Conservation (phyloP, 495 filamentous ascomycete species). For the Aspergillus biplanus region DNA sequence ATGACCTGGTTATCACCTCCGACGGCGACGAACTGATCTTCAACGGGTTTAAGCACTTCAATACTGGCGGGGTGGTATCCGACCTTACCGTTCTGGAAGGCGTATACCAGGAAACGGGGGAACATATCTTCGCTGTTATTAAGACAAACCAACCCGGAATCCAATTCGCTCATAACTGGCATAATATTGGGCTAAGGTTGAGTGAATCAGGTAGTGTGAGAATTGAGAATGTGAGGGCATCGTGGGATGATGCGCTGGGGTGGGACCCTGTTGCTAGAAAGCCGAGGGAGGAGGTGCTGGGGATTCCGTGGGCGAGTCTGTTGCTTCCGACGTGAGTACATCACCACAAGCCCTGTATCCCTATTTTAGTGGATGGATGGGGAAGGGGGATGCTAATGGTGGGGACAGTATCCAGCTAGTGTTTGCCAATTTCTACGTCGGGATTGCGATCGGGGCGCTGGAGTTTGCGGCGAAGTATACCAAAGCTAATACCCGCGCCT, state of each 20-base stretch:
- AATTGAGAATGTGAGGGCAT: slow-evolving; percentile 55
- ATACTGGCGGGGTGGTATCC: slow-evolving; percentile 62
- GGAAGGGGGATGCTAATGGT: not conserved
- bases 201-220: slow-evolving; percentile 63
- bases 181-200: slow-evolving; percentile 62
- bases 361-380: not conserved
- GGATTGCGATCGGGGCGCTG: slow-evolving; percentile 58
- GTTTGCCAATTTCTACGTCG: slow-evolving; percentile 66
- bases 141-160: slow-evolving; percentile 57
- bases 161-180: slow-evolving; percentile 61
- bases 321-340: slow-evolving; percentile 58
- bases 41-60: slow-evolving; percentile 64
- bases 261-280: slow-evolving; percentile 52
- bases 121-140: slow-evolving; percentile 62
- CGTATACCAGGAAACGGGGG: slow-evolving; percentile 54
- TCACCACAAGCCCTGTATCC: not conserved
- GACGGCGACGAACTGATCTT: slow-evolving; percentile 57
- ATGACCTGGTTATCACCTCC: slow-evolving; percentile 55
- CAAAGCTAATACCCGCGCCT: slow-evolving; percentile 52
- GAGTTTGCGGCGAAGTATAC: slow-evolving; percentile 57
- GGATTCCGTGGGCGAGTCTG: slow-evolving; percentile 53
- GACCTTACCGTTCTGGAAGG: slow-evolving; percentile 67
- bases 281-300: slow-evolving; percentile 48
- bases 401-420: slow-evolving; percentile 56
- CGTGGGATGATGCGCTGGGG: slow-evolving; percentile 62